Conservation (phyloP, 441 rosid species). For the Syzygium malaccense region DNA sequence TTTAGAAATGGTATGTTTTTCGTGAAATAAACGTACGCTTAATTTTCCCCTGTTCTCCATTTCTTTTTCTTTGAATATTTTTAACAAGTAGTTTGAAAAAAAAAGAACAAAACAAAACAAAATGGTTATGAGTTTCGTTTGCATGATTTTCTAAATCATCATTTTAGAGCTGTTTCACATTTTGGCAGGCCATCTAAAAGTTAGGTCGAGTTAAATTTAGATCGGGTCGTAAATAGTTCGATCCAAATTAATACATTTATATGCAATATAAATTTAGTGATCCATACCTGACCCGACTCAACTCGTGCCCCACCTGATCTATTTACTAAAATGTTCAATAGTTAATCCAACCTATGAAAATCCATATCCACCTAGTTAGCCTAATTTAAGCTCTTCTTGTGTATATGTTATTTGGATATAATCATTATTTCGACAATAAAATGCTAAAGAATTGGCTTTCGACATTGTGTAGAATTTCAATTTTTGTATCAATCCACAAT, state of each 20-base stretch:
- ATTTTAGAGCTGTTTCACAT: not conserved
- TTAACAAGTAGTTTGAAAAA: not conserved
- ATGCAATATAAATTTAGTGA: not conserved
- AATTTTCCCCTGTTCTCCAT: not conserved
- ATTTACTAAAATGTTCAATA: not conserved
- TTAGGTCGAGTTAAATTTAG: not conserved
- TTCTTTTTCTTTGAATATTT: not conserved
- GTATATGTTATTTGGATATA: not conserved
- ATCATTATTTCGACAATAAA: not conserved
- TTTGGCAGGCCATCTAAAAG: not conserved
- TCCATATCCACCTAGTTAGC: not conserved
- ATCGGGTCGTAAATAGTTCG: too few species aligned
- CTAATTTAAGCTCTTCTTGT: not conserved
- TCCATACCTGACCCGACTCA: accelerated
- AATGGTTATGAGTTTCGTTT: not conserved
- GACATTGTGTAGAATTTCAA: not conserved
- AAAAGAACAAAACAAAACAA: not conserved
- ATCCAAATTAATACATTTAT: not conserved
- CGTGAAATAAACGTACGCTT: too few species aligned
- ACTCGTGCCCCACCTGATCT: not conserved
- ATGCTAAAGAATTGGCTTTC: not conserved
- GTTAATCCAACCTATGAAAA: not conserved
- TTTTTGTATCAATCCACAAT: not conserved
- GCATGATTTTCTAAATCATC: not conserved
- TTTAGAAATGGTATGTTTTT: too few species aligned